Evolutionary conservation across 2,329 filamentous ascomycete species (phyloP), one percentile per base, ranked within the genome.

Genomic region (Botrytis porri): DNA sequence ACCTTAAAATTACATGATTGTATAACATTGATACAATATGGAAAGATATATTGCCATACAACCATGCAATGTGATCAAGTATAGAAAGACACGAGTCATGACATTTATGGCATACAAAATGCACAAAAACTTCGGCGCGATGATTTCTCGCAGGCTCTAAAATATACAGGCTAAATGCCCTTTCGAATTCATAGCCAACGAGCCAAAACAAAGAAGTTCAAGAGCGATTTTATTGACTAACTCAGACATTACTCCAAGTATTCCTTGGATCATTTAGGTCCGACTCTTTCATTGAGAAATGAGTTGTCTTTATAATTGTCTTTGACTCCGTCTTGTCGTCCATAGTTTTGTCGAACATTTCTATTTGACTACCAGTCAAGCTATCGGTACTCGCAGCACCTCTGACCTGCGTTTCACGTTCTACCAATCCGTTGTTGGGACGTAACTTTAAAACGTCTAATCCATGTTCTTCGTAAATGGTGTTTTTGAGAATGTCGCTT

Each of bases 221-320:
- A 41, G 29, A 41, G 14, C 1, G 22, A 71, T 14, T 4, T 12
- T 43, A 4, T 14, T 16, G 41, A n/a, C 22, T n/a, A 61, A 32
- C 16, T 69, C 41, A 72, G 32, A 61, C 32, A 72, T 60, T 67
- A 41, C 70, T 72, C 70, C 63, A 72, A 59, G 10, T 48, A 4
- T 69, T 69, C 25, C 25, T 61, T 10, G 41, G 22, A 62, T 69
- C n/a, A 22, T 10, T 41, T 14, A 57, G 48, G 18, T 72, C 70
- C 0, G 62, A 20, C 45, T 67, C 51, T 54, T 45, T 61, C 4
- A 72, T 20, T 16, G 70, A 72, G 25, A 61, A 69, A 32, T 60
- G 51, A 14, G 29, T 51, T 7, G 51, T 69, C 61, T 61, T 45
- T n/a, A 69, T 51, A 4, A 72, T 67, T 18, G 48, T 43, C 35